Percentiles rank a stretch among this genome's conserved stretches.
These are phyloP conservation scores for Chlorophyllum brunneum DNA, from an alignment of 768 basidiomycete genomes.

Conservation along the genomic window DNA sequence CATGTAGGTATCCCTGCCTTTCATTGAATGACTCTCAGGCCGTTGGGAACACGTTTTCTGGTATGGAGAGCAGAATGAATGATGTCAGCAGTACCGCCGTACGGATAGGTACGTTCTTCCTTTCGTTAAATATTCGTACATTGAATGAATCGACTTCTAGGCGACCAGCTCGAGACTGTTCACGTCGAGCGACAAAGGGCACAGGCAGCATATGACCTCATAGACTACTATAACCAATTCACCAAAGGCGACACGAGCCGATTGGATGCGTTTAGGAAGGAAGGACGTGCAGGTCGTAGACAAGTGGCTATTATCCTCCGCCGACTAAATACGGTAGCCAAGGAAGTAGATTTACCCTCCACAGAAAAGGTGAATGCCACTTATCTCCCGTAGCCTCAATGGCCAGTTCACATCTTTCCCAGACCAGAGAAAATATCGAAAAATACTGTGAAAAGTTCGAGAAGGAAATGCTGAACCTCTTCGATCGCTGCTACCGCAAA, in stretches of 20 bases:
- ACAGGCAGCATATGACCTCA: conserved; percentile 89
- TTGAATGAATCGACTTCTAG: conserved; percentile 34
- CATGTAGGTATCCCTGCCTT: neutral
- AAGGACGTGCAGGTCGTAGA: conserved; percentile 83
- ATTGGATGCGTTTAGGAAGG: conserved; percentile 76
- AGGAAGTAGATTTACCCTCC: conserved; percentile 85
- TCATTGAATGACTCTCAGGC: conserved; percentile 42
- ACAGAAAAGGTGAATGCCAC: conserved; percentile 64
- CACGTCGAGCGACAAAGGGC: conserved; percentile 90
- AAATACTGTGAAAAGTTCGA: conserved; percentile 99
- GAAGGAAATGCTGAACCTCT: conserved; percentile 95
- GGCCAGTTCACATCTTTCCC: neutral
- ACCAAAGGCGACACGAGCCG: conserved; percentile 73
- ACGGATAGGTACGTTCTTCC: conserved; percentile 67
- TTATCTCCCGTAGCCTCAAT: neutral
- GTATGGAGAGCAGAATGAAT: conserved; percentile 88
- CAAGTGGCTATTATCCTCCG: conserved; percentile 87
- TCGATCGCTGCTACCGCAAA: conserved; percentile 93
- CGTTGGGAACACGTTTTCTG: conserved; percentile 82
- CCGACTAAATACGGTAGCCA: conserved; percentile 82
- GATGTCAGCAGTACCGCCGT: conserved; percentile 93
- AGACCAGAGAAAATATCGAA: conserved; percentile 92
- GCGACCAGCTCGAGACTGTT: conserved; percentile 93
- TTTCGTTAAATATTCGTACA: neutral
- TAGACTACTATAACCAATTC: conserved; percentile 93